These are phyloP conservation scores for Ustilago xerochloae DNA, from an alignment of 1,284 basidiomycete genomes.

Conservation along the genomic window DNA sequence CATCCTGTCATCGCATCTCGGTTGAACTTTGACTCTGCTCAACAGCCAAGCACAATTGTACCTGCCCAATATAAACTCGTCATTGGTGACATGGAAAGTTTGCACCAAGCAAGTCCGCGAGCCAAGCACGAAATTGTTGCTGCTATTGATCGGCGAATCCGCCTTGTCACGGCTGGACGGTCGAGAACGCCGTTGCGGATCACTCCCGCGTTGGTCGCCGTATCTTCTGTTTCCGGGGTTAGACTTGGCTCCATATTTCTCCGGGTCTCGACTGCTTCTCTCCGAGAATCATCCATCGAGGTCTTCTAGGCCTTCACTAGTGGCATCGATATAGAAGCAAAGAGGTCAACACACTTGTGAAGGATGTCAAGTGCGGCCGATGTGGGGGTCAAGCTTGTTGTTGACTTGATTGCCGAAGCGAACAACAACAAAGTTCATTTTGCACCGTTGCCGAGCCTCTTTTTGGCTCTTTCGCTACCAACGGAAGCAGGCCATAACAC, in stretches of 20 bases:
- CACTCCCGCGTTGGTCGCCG: not conserved
- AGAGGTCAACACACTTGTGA: no score
- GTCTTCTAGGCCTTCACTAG: no score
- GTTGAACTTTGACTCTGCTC: not conserved
- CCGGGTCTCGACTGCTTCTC: not conserved
- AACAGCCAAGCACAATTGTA: not conserved
- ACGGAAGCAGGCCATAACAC: not conserved
- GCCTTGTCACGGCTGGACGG: not conserved
- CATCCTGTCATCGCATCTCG: not conserved
- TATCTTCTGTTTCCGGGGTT: not conserved
- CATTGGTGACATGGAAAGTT: not conserved
- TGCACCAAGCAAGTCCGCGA: not conserved
- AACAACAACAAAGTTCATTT: no score
- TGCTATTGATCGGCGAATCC: not conserved
- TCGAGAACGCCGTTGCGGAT: not conserved
- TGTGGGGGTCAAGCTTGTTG: not conserved
- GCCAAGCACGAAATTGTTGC: not conserved
- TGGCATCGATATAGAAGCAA: no score
- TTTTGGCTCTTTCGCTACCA: not conserved
- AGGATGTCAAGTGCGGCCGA: no score
- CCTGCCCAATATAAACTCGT: not conserved
- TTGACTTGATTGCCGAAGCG: not conserved
- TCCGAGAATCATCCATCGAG: no score
- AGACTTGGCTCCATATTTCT: not conserved
- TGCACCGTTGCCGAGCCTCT: not conserved